Percentiles rank a stretch among this genome's conserved stretches.
phyloP scores from a whole-genome alignment of 805 yeast species.

The Hanseniaspora lachancei region DNA sequence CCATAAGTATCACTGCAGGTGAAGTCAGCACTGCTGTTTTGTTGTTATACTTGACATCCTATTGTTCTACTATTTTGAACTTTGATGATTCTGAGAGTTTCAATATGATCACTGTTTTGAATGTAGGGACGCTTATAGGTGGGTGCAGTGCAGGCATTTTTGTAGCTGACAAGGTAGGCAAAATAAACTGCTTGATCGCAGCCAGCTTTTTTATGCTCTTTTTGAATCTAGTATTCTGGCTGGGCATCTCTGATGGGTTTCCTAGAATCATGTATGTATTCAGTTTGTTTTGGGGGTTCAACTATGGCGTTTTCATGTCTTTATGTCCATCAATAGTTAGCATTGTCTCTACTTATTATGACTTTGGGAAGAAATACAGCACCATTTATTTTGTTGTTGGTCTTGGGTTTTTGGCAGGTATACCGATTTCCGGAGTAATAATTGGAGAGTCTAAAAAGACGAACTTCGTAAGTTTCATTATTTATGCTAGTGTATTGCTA shows the following conservation, averaged over 20 bases:
- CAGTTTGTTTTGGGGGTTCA: slow-evolving; percentile 38
- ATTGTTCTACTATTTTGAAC: slow-evolving; percentile 39
- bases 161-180: slow-evolving; percentile 36
- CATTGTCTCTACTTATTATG: slow-evolving; percentile 41
- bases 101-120: slow-evolving; percentile 28
- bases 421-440: slow-evolving; percentile 41
- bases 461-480: slow-evolving; percentile 29
- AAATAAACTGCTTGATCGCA: slow-evolving; percentile 16
- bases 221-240: slow-evolving; percentile 28
- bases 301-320: slow-evolving; percentile 42
- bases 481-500: slow-evolving; percentile 30
- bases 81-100: slow-evolving; percentile 31
- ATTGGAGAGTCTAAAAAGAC: slow-evolving; percentile 29
- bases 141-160: slow-evolving; percentile 24
- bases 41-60: slow-evolving; percentile 44
- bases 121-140: slow-evolving; percentile 22
- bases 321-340: slow-evolving; percentile 47
- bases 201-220: slow-evolving; percentile 36
- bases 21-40: slow-evolving; percentile 44
- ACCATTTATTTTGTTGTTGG: slow-evolving; percentile 48
- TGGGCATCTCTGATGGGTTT: slow-evolving; percentile 27
- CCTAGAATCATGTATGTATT: slow-evolving; percentile 32
- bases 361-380: slow-evolving; percentile 42
- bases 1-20: slow-evolving; percentile 18
- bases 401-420: slow-evolving; percentile 37